Base-by-base conservation (phyloP, 2,329 filamentous ascomycete species). In the Aureobasidium sp. region DNA sequence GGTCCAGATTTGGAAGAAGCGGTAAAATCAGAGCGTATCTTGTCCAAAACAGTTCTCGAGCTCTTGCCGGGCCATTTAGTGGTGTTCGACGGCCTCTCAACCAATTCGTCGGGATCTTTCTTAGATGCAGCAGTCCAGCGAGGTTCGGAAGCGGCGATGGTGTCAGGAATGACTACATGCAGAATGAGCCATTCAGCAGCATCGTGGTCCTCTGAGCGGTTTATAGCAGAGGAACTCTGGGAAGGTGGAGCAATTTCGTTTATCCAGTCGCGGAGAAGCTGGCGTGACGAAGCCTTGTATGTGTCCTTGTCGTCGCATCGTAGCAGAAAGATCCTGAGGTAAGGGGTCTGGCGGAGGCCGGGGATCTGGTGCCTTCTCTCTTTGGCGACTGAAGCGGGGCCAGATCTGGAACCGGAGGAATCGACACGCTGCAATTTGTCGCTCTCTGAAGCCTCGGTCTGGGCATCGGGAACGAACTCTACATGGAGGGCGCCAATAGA, bases 181-280 rank as follows among this genome's bases (percentile, higher is more conserved):
- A 99, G 72, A 60, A 99, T 90, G 66, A 99, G 79, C 89, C 92
- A 97, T 74, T 99, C 94, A 67, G 89, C 96, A 0, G 94, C 93
- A 77, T 99, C 93, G 70, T 99, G 94, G 64, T 95, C 94, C 70
- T 97, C 93, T 69, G 91, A 87, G 25, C 84, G 86, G 69, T 80
- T 90, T 25, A 77, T 72, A 34, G 77, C 71, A 7, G 85, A 83
- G 58, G 79, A 82, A 62, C 76, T 78, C 62, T 82, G 77, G 2
- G 84, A 79, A 0, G 83, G 78, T 0, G 85, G 82, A 0, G 87
- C 85, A 65, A 95, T 82, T 7, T 83, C 79, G 74, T 94, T 95
- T 68, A 97, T 84, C 94, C 94, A 99, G 66, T 97, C 92, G 55
- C 90, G 85, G 39, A 99, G 81, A 67, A 90, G 85, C 68, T 89